Conservation (phyloP, 2,329 filamentous ascomycete genomes). For the Dothideomycetidae sp. region DNA sequence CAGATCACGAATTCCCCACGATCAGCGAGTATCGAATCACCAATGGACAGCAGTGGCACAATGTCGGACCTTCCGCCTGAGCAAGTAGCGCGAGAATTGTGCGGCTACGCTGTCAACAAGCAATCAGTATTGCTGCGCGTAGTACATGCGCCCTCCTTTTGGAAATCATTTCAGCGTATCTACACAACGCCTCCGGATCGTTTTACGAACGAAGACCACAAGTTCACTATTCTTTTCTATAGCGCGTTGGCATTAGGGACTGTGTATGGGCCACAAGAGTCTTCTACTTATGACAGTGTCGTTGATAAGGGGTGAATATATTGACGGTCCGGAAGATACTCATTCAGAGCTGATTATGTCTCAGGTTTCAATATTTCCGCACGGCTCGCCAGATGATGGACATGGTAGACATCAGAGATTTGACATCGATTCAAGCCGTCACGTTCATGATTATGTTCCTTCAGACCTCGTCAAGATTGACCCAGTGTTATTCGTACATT, state of each 20-base stretch:
- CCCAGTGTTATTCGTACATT: constrained; percentile 39
- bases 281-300: constrained; percentile 29
- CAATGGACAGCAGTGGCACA: constrained; percentile 40
- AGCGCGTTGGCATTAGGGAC: constrained; percentile 34
- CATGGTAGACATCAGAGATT: constrained; percentile 38
- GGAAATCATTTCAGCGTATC: constrained; percentile 58
- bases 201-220: constrained; percentile 32
- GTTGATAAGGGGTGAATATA: constrained; percentile 32
- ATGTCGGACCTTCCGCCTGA: constrained; percentile 54
- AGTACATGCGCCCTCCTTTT: constrained; percentile 71
- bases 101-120: constrained; percentile 47
- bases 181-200: constrained; percentile 49
- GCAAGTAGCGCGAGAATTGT: constrained; percentile 42
- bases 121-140: constrained; percentile 53
- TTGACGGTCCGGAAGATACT: too few species aligned
- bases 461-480: constrained; percentile 38
- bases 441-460: constrained; percentile 41
- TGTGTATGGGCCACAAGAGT: constrained; percentile 28
- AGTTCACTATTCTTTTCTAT: constrained; percentile 35
- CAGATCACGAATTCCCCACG: constrained; percentile 54
- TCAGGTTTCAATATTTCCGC: constrained; percentile 27
- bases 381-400: constrained; percentile 35
- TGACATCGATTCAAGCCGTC: constrained; percentile 36
- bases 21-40: constrained; percentile 45
- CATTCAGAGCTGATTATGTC: too few species aligned